These are phyloP conservation scores for Fusarium euwallaceae DNA, from an alignment of 2,329 filamentous ascomycete genomes.

Conservation along the genomic window DNA sequence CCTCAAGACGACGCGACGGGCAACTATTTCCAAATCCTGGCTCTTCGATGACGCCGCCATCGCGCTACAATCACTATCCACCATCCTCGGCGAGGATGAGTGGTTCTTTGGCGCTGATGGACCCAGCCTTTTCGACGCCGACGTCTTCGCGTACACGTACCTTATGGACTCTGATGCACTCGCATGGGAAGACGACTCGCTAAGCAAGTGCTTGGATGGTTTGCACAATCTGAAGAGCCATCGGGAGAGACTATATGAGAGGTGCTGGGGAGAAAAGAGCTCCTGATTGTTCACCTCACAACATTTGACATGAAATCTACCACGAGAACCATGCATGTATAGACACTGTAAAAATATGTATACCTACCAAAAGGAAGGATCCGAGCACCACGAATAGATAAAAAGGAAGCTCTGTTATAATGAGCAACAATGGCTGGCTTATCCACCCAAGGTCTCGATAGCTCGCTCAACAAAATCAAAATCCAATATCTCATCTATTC, in stretches of 20 bases:
- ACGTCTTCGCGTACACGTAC: constrained; percentile 90
- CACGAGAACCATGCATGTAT: not conserved
- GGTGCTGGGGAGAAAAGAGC: constrained; percentile 45
- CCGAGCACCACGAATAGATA: constrained; percentile 9
- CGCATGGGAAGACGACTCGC: constrained; percentile 72
- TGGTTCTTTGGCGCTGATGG: constrained; percentile 65
- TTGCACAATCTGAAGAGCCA: constrained; percentile 72
- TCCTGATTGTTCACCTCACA: not conserved
- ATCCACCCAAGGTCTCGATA: not conserved
- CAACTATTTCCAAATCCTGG: constrained; percentile 48
- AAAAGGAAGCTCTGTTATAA: not conserved
- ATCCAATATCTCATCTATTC: constrained; percentile 36
- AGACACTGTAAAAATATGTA: constrained; percentile 30
- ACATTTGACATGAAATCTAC: not conserved
- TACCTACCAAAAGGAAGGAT: constrained; percentile 19
- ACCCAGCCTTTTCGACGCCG: constrained; percentile 87
- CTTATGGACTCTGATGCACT: constrained; percentile 76
- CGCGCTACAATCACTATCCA: constrained; percentile 62
- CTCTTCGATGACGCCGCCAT: constrained; percentile 60
- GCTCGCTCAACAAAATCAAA: not conserved
- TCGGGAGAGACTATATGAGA: constrained; percentile 51
- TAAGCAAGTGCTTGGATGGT: constrained; percentile 68
- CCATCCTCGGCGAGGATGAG: constrained; percentile 53
- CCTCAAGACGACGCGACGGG: constrained; percentile 68
- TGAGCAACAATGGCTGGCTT: not conserved